Evolutionary conservation across 2,329 filamentous ascomycete species (phyloP), one percentile per base, ranked within the genome.

Genomic region (Penicillium sp.): DNA sequence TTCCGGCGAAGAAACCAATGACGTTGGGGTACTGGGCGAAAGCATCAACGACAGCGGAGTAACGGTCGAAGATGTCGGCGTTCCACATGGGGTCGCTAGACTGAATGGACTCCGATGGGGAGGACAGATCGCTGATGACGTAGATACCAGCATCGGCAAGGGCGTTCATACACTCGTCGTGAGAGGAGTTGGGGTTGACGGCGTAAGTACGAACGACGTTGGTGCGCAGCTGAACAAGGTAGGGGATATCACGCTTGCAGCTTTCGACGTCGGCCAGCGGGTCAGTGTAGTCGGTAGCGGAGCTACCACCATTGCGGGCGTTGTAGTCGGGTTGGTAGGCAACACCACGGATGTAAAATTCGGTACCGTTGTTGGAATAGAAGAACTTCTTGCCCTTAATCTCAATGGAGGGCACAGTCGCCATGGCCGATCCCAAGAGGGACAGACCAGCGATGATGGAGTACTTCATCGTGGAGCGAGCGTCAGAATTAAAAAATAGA

Each of bases 1-100:
- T 99, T 73, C 94, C 94, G 65, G 92, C 93, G 75, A 99, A 97
- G 87, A 97, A 99, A 68, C 94, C 94, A 61, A 99, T 86, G 49
- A 90, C 87, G 79, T 99, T 99, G 76, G 85, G 83, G 82, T 96
- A 97, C 72, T 89, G 82, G 66, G 83, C 81, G 68, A 99, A 80
- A 60, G 84, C 82, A 71, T 97, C 92, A 57, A 99, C 80, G 58
- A 99, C 94, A 29, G 78, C 77, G 55, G 87, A 89, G 82, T 97
- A 99, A 61, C 91, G 90, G 33, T 81, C 73, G 79, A 87, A 96
- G 47, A 97, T 82, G 12, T 83, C 82, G 51, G 86, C 83, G 72
- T 91, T 86, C 94, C 94, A 99, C 58, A 81, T 69, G 18, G 93
- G 89, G 63, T 82, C 75, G 70, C 90, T 82, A 64, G 92, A 90